Evolutionary conservation across 2,329 filamentous ascomycete genomes (phyloP), one percentile per base, ranked within the genome.

Genomic region (Harringtonia lauricola): DNA sequence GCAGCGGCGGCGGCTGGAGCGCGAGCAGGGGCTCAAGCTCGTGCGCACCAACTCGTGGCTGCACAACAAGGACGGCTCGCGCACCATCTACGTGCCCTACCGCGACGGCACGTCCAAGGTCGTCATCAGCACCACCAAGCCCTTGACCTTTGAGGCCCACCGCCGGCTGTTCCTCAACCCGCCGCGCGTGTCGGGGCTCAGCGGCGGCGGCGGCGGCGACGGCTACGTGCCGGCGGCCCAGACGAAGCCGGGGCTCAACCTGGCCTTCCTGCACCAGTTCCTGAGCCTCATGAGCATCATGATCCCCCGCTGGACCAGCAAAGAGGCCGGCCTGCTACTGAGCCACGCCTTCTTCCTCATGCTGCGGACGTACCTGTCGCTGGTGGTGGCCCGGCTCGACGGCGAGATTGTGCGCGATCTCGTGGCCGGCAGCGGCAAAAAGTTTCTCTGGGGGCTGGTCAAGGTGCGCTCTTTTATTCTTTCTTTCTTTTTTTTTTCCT

Each of bases 241-340:
- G 59, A 90, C 89, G 3, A 96, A 95, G 61, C 88, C 92, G 0
- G 92, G 92, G 1, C 67, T 98, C 33, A 98, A 98, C 58, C 72
- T 98, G 46, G 92, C 92, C 12, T 98, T 98, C 56, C 64, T 98
- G 42, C 92, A 98, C 60, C 92, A 98, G 63, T 96, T 98, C 55
- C 72, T 96, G 41, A 95, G 90, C 57, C 67, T 98, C 43, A 79
- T 96, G 66, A 95, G 88, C 64, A 96, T 98, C 58, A 94, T 96
- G 87, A 85, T 98, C 49, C 92, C 92, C 7, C 72, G 90, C 50
- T 95, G 90, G 84, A 83, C 83, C 15, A 95, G 88, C 61, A 98
- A 98, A 61, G 92, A 96, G 66, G 89, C 90, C 0, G 90, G 89
- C 1, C 66, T 98, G 50, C 69, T 98, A 26, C 64, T 95, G 49